phyloP scores from a whole-genome alignment of 1,284 basidiomycete genomes.

The Cystobasidium slooffiae region DNA sequence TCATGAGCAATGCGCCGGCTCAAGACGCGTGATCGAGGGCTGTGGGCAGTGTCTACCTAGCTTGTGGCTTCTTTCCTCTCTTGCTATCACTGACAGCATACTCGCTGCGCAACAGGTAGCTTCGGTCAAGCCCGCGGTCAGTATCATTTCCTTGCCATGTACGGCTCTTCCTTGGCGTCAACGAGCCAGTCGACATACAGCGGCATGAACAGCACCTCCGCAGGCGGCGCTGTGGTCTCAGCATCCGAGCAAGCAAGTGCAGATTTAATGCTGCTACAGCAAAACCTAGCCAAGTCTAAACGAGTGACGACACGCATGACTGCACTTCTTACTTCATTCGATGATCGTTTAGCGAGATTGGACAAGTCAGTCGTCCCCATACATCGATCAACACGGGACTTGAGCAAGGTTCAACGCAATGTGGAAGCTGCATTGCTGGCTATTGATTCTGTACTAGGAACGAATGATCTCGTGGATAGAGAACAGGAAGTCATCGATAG shows the following conservation, averaged over 20 bases:
- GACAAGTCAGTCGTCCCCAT: slow-evolving; percentile 52
- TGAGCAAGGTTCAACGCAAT: slow-evolving; percentile 43
- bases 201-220: slow-evolving; percentile 20
- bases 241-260: slow-evolving; percentile 49
- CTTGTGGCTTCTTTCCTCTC: too few relatives aligned
- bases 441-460: slow-evolving; percentile 51
- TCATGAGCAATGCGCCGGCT: too few relatives aligned
- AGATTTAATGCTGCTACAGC: slow-evolving; percentile 58
- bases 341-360: slow-evolving; percentile 55
- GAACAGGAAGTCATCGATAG: slow-evolving; percentile 50
- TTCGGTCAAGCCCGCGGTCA: too few relatives aligned
- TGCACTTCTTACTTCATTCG: slow-evolving; percentile 57
- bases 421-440: slow-evolving; percentile 50
- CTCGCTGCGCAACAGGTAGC: not conserved
- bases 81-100: not conserved
- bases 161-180: slow-evolving; percentile 15
- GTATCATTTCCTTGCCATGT: not conserved
- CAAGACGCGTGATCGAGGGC: too few relatives aligned
- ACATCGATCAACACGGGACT: slow-evolving; percentile 46
- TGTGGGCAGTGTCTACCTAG: too few relatives aligned
- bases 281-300: slow-evolving; percentile 57
- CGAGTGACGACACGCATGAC: slow-evolving; percentile 57
- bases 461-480: slow-evolving; percentile 51
- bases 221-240: slow-evolving; percentile 4
- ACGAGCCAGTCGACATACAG: slow-evolving; percentile 22